phyloP scores from a whole-genome alignment of 345 rosid species.

The Turritis glabra region DNA sequence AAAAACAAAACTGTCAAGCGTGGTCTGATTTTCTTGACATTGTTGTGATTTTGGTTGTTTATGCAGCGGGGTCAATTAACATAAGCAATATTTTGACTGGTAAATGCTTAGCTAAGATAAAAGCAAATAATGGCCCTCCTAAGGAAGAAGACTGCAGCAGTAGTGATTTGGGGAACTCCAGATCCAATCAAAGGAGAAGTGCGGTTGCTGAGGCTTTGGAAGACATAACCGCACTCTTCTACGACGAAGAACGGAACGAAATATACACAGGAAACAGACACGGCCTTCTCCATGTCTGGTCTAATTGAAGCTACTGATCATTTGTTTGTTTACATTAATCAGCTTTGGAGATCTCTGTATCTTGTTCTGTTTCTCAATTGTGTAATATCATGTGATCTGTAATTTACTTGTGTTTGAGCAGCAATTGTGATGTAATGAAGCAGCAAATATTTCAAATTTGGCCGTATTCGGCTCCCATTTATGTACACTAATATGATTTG shows the following conservation, averaged over 20 bases:
- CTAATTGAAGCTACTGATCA: slow-evolving; percentile 59
- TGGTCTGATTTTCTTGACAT: neutral
- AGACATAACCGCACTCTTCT: slow-evolving; percentile 87
- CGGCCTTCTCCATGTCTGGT: slow-evolving; percentile 84
- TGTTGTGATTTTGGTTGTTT: slow-evolving; percentile 1
- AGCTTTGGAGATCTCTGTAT: slow-evolving; percentile 2
- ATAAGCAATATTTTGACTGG: slow-evolving; percentile 89
- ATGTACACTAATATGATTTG: slow-evolving; percentile 5
- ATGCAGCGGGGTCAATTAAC: slow-evolving; percentile 82
- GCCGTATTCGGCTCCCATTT: neutral
- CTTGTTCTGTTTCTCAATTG: neutral
- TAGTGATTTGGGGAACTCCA: slow-evolving; percentile 32
- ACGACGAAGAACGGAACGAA: slow-evolving; percentile 85
- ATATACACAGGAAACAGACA: slow-evolving; percentile 77
- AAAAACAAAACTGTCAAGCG: too few relatives aligned
- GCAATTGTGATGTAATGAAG: slow-evolving; percentile 8
- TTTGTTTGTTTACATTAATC: slow-evolving; percentile 13
- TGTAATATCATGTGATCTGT: slow-evolving; percentile 9
- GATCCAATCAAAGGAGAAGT: slow-evolving; percentile 44
- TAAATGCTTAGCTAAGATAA: slow-evolving; percentile 86
- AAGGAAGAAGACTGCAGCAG: slow-evolving; percentile 48
- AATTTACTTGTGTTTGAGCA: slow-evolving; percentile 10
- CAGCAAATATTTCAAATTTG: slow-evolving; percentile 15
- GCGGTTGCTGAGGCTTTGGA: slow-evolving; percentile 72
- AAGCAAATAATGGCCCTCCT: slow-evolving; percentile 47